Base-by-base conservation (phyloP, 2,329 filamentous ascomycete species). In the Dactylella cylindrospora region DNA sequence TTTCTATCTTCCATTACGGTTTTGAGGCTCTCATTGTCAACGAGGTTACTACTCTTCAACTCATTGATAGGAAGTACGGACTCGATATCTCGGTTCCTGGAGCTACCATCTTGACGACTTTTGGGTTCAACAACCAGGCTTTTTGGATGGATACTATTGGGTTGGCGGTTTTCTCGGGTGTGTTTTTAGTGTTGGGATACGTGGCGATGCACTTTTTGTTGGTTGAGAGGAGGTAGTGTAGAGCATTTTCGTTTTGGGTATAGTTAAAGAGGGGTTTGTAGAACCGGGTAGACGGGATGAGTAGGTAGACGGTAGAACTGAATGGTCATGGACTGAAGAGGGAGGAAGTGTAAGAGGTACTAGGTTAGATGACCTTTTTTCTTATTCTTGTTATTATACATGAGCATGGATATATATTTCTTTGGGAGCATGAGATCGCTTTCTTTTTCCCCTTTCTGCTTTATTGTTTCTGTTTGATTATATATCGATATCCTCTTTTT, bases 21-120 rank as follows among this genome's bases (percentile, higher is more conserved):
- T 97, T 97, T 69, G 93, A 98, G 77, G 87, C 88, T 1, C 80
- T 98, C 10, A 95, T 97, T 65, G 93, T 98, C 68, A 98, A 97
- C 71, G 93, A 98, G 75, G 94, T 96, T 39, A 84, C 89, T 20
- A 88, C 89, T 69, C 78, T 98, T 35, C 91, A 87, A 0, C 80
- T 98, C 20, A 82, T 94, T 33, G 93, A 98, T 72, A 85, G 93
- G 73, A 94, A 97, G 74, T 96, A 95, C 49, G 93, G 93, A 4
- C 81, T 98, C 3, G 90, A 97, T 70, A 98, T 98, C 65, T 91
- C 93, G 46, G 90, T 98, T 0, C 93, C 93, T 0, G 93, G 93
- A 26, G 90, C 91, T 0, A 88, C 90, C 0, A 98, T 98, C 67
- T 76, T 98, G 51, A 95, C 88, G 73, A 89, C 87, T 0, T 98